These are phyloP conservation scores for Hypoxylon sp. DNA, from an alignment of 2,329 filamentous ascomycete species.

Conservation along the genomic window DNA sequence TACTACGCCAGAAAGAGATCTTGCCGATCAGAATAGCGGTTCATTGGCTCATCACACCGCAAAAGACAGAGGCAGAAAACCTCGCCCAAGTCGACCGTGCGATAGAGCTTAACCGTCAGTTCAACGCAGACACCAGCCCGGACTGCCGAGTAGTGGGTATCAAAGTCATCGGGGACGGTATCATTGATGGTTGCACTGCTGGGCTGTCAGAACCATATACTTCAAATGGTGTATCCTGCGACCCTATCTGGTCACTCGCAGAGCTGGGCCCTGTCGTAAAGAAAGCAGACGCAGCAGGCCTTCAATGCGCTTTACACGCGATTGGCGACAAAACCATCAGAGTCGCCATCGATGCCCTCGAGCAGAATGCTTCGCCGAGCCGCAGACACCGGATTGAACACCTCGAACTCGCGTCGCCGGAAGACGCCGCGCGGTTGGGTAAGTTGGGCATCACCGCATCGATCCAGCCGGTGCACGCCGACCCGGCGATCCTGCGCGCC, in stretches of 20 bases:
- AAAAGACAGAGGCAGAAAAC: conserved; percentile 60
- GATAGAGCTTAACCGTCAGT: conserved; percentile 62
- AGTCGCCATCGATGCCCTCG: conserved; percentile 71
- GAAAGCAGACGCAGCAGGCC: conserved; percentile 65
- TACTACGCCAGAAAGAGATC: conserved; percentile 55
- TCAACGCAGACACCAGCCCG: conserved; percentile 61
- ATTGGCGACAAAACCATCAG: conserved; percentile 73
- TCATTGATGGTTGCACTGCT: conserved; percentile 76
- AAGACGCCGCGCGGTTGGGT: conserved; percentile 71
- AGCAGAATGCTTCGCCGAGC: conserved; percentile 57
- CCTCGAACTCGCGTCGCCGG: conserved; percentile 69
- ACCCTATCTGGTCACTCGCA: conserved; percentile 68
- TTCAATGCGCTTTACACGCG: conserved; percentile 76
- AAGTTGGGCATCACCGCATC: conserved; percentile 72
- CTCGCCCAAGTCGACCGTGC: conserved; percentile 66
- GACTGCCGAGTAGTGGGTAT: conserved; percentile 69
- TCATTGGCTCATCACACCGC: conserved; percentile 69
- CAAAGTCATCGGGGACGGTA: conserved; percentile 76
- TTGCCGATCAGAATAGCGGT: conserved; percentile 66
- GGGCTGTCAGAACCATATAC: conserved; percentile 72
- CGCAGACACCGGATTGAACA: conserved; percentile 75
- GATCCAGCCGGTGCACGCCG: conserved; percentile 71
- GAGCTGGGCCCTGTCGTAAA: conserved; percentile 68
- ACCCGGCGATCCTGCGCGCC: conserved; percentile 72
- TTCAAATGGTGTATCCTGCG: conserved; percentile 60